Base-by-base conservation (phyloP, 495 filamentous ascomycete genomes). In the Hyaloscypha hepaticicola region DNA sequence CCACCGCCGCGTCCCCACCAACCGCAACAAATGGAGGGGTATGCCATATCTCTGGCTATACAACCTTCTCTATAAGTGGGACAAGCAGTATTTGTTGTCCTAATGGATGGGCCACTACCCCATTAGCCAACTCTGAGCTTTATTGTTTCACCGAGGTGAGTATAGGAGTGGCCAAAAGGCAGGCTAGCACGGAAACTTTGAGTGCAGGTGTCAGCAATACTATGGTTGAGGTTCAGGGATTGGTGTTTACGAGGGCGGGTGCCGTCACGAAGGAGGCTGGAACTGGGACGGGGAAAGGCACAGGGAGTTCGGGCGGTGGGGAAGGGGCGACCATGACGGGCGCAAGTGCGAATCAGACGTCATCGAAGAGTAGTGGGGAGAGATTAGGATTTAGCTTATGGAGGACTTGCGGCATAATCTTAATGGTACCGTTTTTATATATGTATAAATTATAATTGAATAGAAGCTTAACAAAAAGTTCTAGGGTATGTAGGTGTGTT, bases 21-120 rank as follows among this genome's bases (percentile, higher is more conserved):
- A 56, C 14, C 19, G 4, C n/a, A 11, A 24, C n/a, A 2, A 29
- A 2, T 4, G 50, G n/a, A 14, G 60, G 60, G 5, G 29, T 63
- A 33, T 63, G 60, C 29, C 60, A 63, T 27, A 55, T 16, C 28
- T 55, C 28, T 50, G 59, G 45, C 45, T 63, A 63, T 49, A 63
- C 29, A n/a, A 63, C 60, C 19, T 55, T 55, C 48, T 52, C 60
- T 1, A 19, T 63, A 12, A 63, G 49, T 27, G 60, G 60, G 38
- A 55, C 60, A 31, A 63, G 28, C 51, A 63, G 60, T 41, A 49
- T 63, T 24, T 63, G 60, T 34, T 63, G 60, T 55, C 60, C 60
- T 11, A 24, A 38, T 38, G 60, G 51, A 33, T 63, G 60, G 60
- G 60, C 27, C 19, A 63, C 60, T 3, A 63, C 60, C 5, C 49